A percentile compares a stretch with the other conserved stretches of the same genome.
These are phyloP conservation scores for Penicillium freii DNA, from an alignment of 2,329 filamentous ascomycete species.

Conservation along the genomic window DNA sequence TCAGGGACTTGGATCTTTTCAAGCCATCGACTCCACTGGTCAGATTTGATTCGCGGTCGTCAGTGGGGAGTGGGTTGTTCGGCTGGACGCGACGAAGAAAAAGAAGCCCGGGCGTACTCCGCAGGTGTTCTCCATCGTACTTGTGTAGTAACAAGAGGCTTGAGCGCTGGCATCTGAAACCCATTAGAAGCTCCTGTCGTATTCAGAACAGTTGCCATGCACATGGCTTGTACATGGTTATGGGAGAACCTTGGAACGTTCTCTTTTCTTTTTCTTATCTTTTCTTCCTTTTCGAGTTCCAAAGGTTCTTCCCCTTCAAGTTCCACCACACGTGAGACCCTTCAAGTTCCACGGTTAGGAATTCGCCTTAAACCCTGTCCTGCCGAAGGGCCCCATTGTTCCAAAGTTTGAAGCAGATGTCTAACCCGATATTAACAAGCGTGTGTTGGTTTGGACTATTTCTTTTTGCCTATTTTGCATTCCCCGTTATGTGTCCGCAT, in stretches of 20 bases:
- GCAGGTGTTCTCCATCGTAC: not conserved
- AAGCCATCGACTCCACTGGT: not conserved
- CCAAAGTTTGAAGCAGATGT: not conserved
- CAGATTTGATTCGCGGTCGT: not conserved
- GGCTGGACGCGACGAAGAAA: not conserved
- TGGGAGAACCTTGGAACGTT: not conserved
- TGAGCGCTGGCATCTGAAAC: not conserved
- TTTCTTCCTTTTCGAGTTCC: not conserved
- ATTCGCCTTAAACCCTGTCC: not conserved
- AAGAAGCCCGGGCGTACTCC: not conserved
- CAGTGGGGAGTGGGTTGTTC: not conserved
- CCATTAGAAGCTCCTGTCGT: not conserved
- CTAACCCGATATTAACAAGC: not conserved
- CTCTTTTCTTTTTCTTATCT: not conserved
- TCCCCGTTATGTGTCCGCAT: not conserved
- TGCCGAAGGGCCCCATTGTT: not conserved
- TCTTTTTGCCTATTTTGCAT: not conserved
- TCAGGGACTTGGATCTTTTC: not conserved
- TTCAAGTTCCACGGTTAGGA: too few relatives aligned
- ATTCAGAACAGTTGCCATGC: not conserved
- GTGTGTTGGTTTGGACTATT: not conserved
- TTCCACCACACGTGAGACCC: not conserved
- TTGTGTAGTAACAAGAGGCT: not conserved
- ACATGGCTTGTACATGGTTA: slow-evolving; percentile 2
- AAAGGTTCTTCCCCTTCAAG: not conserved